Percentiles rank a stretch among this genome's conserved stretches.
Evolutionary conservation across 768 basidiomycete genomes (phyloP).

Genomic region (Mycena leptocephala): DNA sequence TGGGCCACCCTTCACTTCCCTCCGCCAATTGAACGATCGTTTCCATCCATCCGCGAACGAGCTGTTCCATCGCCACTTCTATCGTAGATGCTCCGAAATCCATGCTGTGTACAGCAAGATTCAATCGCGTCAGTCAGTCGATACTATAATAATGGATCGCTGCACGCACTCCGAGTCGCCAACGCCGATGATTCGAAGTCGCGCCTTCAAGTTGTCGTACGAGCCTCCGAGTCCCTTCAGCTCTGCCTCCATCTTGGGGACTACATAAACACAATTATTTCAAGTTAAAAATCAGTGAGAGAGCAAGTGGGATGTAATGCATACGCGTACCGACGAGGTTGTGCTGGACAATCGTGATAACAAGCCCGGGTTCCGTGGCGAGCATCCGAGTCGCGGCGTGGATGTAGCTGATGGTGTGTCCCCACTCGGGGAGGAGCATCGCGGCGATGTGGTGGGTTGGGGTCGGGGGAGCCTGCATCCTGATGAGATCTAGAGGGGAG

Average conservation of each 20-base stretch:
- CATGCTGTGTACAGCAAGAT: background rate
- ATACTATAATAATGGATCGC: too few species aligned
- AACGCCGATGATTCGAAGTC: too few species aligned
- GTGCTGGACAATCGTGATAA: conserved; percentile 16
- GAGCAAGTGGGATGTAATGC: background rate
- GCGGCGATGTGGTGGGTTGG: conserved; percentile 19
- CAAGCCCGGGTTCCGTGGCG: background rate
- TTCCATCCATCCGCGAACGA: conserved; percentile 19
- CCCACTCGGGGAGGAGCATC: conserved; percentile 12
- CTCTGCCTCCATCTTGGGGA: too few species aligned
- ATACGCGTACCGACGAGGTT: too few species aligned
- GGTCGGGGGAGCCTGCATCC: too few species aligned
- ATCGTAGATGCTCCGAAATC: background rate
- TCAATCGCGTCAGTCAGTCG: background rate
- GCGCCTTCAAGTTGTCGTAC: too few species aligned
- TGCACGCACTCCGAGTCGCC: too few species aligned
- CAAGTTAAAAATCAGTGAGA: background rate
- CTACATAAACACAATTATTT: background rate
- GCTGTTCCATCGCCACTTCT: background rate
- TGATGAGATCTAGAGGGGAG: too few species aligned
- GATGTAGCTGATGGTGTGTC: conserved; percentile 19
- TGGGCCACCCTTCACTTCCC: conserved; percentile 9
- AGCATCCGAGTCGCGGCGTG: background rate
- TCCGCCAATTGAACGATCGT: too few species aligned
- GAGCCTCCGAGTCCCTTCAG: too few species aligned